phyloP scores from a whole-genome alignment of 1,284 basidiomycete genomes.

The Polyporus tsugae region DNA sequence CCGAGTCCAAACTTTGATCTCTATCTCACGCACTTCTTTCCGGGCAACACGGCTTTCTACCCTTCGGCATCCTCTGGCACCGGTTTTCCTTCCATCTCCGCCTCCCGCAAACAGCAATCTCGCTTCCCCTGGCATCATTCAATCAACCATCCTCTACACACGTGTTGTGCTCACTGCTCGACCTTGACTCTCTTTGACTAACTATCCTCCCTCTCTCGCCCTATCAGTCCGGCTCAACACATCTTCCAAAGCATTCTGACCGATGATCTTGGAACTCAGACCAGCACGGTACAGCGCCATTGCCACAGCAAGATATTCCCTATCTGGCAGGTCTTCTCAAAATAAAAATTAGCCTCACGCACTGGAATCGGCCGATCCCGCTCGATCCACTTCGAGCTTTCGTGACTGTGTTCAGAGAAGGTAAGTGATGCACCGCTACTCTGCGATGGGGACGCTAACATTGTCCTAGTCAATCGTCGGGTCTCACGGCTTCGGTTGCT shows the following conservation, averaged over 20 bases:
- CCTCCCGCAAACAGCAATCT: background rate
- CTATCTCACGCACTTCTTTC: conserved; percentile 24
- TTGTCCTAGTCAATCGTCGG: background rate
- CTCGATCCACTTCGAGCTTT: background rate
- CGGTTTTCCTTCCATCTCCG: conserved; percentile 37
- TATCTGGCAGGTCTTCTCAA: too few relatives aligned
- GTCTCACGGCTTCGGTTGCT: background rate
- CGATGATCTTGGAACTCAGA: background rate
- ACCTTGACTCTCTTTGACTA: background rate
- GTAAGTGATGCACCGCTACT: background rate
- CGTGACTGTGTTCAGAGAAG: background rate
- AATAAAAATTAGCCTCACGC: background rate
- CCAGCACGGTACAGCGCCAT: background rate
- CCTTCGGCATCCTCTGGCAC: conserved; percentile 39
- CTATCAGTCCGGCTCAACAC: background rate
- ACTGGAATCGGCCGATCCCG: background rate
- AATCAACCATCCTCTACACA: background rate
- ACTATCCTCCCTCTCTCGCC: too few relatives aligned
- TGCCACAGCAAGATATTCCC: too few relatives aligned
- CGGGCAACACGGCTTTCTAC: conserved; percentile 31
- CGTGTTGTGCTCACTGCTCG: conserved; percentile 7
- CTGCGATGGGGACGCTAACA: background rate
- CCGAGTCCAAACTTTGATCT: conserved; percentile 27
- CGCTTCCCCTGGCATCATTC: conserved; percentile 5
- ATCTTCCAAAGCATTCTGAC: background rate